These are phyloP conservation scores for Aspergillus transmontanensis DNA, from an alignment of 2,329 filamentous ascomycete genomes.

Conservation along the genomic window DNA sequence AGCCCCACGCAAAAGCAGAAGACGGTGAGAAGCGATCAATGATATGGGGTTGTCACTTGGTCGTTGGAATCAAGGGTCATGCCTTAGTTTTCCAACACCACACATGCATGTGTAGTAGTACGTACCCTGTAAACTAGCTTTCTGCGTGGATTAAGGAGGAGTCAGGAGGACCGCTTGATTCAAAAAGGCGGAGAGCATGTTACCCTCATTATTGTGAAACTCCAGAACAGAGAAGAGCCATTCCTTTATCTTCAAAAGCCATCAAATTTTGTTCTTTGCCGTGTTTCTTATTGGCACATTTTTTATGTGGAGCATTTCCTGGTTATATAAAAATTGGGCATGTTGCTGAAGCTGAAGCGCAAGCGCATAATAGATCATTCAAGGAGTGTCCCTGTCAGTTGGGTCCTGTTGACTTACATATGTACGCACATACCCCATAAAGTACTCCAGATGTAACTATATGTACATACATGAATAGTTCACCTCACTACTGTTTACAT, in stretches of 20 bases:
- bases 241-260: background rate
- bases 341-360: background rate
- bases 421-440: background rate
- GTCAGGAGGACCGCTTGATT: slow-evolving; percentile 1
- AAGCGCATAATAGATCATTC: background rate
- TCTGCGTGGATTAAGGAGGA: slow-evolving; percentile 9
- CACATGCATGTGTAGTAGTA: slow-evolving; percentile 7
- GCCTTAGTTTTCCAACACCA: slow-evolving; percentile 3
- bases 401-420: background rate
- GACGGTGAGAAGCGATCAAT: slow-evolving; percentile 20
- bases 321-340: background rate
- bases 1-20: slow-evolving; percentile 19
- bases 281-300: background rate
- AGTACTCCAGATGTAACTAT: slow-evolving; percentile 1
- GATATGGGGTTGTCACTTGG: slow-evolving; percentile 6
- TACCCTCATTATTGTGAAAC: slow-evolving; percentile 2
- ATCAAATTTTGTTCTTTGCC: background rate
- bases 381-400: background rate
- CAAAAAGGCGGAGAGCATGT: slow-evolving; percentile 11
- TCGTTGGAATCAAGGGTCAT: slow-evolving; percentile 16
- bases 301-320: background rate
- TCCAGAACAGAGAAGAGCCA: background rate
- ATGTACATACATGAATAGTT: slow-evolving; percentile 1
- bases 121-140: background rate
- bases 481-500: background rate